Evolutionary conservation across 169 alveolate species (phyloP).

Genomic region (Besnoitia besnoiti): DNA sequence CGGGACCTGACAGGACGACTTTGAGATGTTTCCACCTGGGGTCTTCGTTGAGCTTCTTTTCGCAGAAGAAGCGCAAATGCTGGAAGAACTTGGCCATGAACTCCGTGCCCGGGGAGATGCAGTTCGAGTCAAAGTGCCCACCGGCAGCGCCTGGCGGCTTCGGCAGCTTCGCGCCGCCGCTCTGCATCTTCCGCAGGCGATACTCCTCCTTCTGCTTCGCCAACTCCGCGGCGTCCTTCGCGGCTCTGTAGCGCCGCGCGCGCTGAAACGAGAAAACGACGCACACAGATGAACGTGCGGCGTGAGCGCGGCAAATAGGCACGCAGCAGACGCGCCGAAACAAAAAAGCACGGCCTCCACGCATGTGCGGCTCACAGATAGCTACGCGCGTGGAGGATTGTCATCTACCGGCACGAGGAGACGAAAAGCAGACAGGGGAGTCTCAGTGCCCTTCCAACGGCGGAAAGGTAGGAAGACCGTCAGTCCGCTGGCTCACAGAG

Average conservation of each 20-base stretch:
- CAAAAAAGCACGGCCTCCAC: no score
- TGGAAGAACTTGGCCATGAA: constrained; percentile 93
- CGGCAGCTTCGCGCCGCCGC: constrained; percentile 24
- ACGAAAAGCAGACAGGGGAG: no score
- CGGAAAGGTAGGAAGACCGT: no score
- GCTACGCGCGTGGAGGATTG: no score
- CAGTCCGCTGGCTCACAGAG: no score
- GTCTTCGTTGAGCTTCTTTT: constrained; percentile 89
- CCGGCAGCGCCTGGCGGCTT: constrained; percentile 23
- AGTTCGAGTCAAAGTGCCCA: constrained; percentile 95
- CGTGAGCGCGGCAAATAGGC: no score
- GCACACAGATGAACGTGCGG: no score
- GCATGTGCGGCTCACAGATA: no score
- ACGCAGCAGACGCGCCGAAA: no score
- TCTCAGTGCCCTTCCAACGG: no score
- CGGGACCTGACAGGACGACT: constrained; percentile 96
- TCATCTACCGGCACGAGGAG: no score
- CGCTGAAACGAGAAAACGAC: constrained; percentile 40
- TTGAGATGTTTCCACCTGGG: constrained; percentile 90
- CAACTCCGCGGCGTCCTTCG: constrained; percentile 60
- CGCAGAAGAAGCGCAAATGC: constrained; percentile 84
- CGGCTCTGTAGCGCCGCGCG: constrained; percentile 69
- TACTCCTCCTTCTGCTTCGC: constrained; percentile 47
- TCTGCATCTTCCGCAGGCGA: constrained; percentile 25
- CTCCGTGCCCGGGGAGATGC: constrained; percentile 99